phyloP scores from a whole-genome alignment of 306 rosid genomes.

The Prunus armeniaca region DNA sequence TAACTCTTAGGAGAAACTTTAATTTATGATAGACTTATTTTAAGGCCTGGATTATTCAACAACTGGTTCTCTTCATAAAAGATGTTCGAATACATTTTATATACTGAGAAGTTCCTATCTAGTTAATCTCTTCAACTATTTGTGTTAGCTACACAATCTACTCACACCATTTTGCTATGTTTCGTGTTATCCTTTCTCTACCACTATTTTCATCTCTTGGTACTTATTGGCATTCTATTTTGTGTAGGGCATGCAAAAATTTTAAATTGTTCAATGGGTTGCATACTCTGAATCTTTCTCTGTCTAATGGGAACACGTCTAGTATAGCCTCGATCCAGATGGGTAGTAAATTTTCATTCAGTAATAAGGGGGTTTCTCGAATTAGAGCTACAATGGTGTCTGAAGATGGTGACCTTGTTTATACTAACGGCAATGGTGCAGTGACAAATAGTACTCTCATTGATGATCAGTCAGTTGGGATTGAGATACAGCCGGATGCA shows the following conservation, averaged over 20 bases:
- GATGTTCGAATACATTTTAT: background rate
- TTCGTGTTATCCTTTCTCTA: background rate
- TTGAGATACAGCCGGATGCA: slow-evolving; percentile 25
- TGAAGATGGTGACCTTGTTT: slow-evolving; percentile 49
- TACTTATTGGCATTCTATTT: background rate
- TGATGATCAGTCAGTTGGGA: slow-evolving; percentile 26
- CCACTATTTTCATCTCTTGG: background rate
- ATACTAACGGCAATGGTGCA: slow-evolving; percentile 34
- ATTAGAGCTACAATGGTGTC: slow-evolving; percentile 49
- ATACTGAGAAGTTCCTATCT: background rate
- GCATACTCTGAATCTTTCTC: slow-evolving; percentile 17
- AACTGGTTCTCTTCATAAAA: background rate
- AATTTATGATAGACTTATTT: background rate
- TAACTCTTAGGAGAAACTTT: background rate
- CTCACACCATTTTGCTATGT: background rate
- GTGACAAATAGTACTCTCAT: slow-evolving; percentile 14
- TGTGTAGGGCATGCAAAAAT: slow-evolving; percentile 45
- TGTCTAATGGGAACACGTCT: slow-evolving; percentile 22
- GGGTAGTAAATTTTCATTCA: slow-evolving; percentile 36
- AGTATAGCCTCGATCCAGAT: slow-evolving; percentile 35
- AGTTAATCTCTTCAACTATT: background rate
- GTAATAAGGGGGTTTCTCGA: slow-evolving; percentile 27
- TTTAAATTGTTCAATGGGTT: slow-evolving; percentile 42
- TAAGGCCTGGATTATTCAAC: background rate
- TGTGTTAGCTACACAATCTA: background rate